Evolutionary conservation across 1,284 basidiomycete genomes (phyloP).

Genomic region (Ganoderma lucidum): DNA sequence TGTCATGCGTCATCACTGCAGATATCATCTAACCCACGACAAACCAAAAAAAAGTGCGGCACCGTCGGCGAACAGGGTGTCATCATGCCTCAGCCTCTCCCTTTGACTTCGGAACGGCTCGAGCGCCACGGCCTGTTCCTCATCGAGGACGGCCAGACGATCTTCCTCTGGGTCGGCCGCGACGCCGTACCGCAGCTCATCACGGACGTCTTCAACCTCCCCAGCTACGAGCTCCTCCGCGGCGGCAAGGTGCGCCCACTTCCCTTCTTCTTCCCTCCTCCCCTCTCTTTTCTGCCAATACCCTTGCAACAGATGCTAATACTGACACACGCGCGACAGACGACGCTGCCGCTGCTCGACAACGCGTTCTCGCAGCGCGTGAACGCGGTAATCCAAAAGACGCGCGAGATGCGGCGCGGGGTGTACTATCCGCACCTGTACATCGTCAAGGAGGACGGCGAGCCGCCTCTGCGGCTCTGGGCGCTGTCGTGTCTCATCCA

Average conservation of each 20-base stretch:
- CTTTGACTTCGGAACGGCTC: constrained; percentile 91
- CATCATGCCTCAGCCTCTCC: constrained; percentile 87
- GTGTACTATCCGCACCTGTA: constrained; percentile 97
- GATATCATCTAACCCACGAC: not conserved
- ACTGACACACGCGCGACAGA: constrained; percentile 52
- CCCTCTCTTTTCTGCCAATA: not conserved
- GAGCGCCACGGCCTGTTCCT: constrained; percentile 97
- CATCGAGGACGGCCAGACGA: constrained; percentile 97
- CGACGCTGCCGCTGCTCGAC: constrained; percentile 87
- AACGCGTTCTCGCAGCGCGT: constrained; percentile 95
- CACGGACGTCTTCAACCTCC: constrained; percentile 93
- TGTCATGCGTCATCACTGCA: not conserved
- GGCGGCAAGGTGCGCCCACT: constrained; percentile 83
- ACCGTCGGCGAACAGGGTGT: constrained; percentile 85
- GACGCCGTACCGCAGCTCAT: constrained; percentile 96
- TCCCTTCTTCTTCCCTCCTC: not conserved
- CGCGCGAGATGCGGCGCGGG: constrained; percentile 88
- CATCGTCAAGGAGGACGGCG: constrained; percentile 98
- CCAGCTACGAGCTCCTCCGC: constrained; percentile 86
- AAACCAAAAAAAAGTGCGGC: constrained; percentile 60
- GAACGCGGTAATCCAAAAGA: constrained; percentile 93
- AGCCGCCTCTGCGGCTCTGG: constrained; percentile 93
- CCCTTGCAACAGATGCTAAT: not conserved
- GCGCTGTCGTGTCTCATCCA: constrained; percentile 95
- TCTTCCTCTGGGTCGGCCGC: constrained; percentile 97